Evolutionary conservation across 2,329 filamentous ascomycete species (phyloP).

Genomic region (Aspergillus glaucus): DNA sequence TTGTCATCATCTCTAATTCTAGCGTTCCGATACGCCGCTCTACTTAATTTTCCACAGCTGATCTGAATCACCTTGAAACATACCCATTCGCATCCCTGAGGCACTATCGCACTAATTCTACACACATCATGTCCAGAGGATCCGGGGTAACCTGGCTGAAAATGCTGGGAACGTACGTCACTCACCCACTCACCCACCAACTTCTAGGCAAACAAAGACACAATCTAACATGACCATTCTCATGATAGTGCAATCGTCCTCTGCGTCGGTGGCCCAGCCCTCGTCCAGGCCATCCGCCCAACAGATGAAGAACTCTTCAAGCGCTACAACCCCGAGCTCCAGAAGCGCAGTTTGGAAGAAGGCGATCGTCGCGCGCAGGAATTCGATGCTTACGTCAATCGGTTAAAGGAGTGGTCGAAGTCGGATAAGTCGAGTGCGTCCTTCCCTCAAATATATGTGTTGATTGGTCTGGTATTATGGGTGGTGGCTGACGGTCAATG

Average conservation of each 20-base stretch:
- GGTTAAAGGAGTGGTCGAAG: constrained; percentile 82
- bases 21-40: no score
- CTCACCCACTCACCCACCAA: constrained; percentile 7
- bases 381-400: constrained; percentile 78
- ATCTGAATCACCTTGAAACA: no score
- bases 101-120: not conserved
- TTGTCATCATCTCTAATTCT: no score
- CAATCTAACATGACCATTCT: constrained; percentile 1
- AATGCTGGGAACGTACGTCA: constrained; percentile 62
- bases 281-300: constrained; percentile 67
- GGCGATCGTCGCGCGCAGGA: constrained; percentile 71
- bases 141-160: constrained; percentile 51
- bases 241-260: constrained; percentile 60
- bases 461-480: not conserved
- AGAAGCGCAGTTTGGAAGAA: constrained; percentile 76
- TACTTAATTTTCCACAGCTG: no score
- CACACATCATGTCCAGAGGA: constrained; percentile 35
- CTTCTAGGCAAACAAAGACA: not conserved
- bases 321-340: constrained; percentile 90
- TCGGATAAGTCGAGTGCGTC: constrained; percentile 78
- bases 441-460: no score
- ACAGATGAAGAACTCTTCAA: constrained; percentile 87
- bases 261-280: constrained; percentile 75
- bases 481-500: constrained; percentile 3
- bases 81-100: no score